These are phyloP conservation scores for Nicotiana rustica DNA, from an alignment of 305 asterid species.

Conservation along the genomic window DNA sequence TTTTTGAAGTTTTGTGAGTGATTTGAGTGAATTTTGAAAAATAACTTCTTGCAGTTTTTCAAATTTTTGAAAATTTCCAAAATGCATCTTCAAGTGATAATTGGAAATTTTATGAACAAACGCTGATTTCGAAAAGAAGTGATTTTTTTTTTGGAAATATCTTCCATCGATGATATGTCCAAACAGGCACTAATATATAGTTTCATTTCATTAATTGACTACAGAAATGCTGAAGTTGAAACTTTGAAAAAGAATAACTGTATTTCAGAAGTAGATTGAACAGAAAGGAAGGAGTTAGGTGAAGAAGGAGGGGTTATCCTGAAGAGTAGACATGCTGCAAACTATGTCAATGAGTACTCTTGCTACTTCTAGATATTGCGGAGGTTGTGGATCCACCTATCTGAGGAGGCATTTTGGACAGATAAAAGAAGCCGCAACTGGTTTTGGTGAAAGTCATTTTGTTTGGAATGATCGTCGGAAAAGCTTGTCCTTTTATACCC, in stretches of 20 bases:
- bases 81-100: no score
- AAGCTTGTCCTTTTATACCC: slow-evolving; percentile 46
- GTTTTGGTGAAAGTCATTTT: slow-evolving; percentile 55
- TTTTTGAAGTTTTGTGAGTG: no score
- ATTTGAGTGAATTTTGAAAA: no score
- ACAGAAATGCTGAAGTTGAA: background rate
- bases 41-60: no score
- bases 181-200: background rate
- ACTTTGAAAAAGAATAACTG: background rate
- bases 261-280: slow-evolving; percentile 4
- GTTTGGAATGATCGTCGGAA: slow-evolving; percentile 49
- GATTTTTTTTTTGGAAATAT: no score
- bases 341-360: slow-evolving; percentile 58
- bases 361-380: slow-evolving; percentile 60
- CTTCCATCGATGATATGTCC: no score
- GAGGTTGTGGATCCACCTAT: slow-evolving; percentile 53
- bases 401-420: slow-evolving; percentile 54
- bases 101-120: no score
- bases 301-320: slow-evolving; percentile 1
- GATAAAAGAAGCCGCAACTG: slow-evolving; percentile 45
- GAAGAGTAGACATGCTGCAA: slow-evolving; percentile 57
- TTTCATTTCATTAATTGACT: background rate
- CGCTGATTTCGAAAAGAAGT: no score
- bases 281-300: background rate
- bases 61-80: no score